Base-by-base conservation (phyloP, 805 yeast species). In the Lipomyces starkeyi region DNA sequence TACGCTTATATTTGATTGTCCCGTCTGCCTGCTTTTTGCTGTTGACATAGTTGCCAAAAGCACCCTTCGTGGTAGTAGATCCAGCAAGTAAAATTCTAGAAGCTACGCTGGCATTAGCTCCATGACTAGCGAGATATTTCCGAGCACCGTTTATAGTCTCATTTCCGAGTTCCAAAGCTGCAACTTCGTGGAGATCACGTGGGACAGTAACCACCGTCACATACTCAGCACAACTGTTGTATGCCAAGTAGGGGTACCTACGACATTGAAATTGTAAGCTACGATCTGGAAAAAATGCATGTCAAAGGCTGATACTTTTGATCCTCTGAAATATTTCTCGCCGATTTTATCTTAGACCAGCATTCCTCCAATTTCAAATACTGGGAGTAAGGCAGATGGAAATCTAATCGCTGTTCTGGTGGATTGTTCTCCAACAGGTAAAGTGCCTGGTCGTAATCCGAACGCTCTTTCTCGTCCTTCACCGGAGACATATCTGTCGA, bases 201-300 rank as follows among this genome's bases (percentile, higher is more conserved):
- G 56, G 56, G 17, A n/a, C 22, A 22, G 56, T 53, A 7, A 53
- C 29, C 11, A 53, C 32, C 1, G 56, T 22, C 22, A 53, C 56
- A 22, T 6, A 22, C 56, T 52, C 11, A 2, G 56, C 27, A 8
- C 13, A 14, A 9, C 56, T 53, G 13, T 53, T 53, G 56, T 53
- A 53, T 22, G 13, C 32, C 56, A 53, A 53, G 25, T 11, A 53
- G 3, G 56, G 56, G 8, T 53, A 53, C 56, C 56, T 53, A 53
- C 27, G 25, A 43, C 3, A 6, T 25, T 9, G 13, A 49, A 7
- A 25, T 49, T n/a, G n/a, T n/a, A n/a, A n/a, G 5, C 54, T 49
- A 7, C 2, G 27, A 4, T 27, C 2, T 17, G 54, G 7, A 2
- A 1, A 49, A 7, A 2, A 49, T 8, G 2, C 3, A 8, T 8